Evolutionary conservation across 1,284 basidiomycete species (phyloP), one percentile per base, ranked within the genome.

Genomic region (Wolfiporia cocos): DNA sequence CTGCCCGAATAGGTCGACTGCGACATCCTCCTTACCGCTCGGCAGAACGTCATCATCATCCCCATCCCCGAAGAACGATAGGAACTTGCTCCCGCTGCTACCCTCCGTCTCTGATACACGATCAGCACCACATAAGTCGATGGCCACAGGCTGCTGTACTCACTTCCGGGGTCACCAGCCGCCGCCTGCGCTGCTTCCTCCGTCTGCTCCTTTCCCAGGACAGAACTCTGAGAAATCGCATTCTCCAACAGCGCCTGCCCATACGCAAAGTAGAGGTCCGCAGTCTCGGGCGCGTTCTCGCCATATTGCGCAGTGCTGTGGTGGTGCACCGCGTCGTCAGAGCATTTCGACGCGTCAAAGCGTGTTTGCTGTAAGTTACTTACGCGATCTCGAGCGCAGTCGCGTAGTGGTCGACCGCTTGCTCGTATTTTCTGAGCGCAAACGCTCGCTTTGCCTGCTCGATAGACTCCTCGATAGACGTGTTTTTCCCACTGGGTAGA

Each of bases 171-270:
- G 68, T 70, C 66, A 57, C 67, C 69, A 39, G 64, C 64, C 19
- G 67, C 71, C 22, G 74, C 75, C 11, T 71, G 74, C n/a, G 64
- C 54, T 0, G 66, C 67, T 10, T 76, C 70, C 37, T 80, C 78
- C 7, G 74, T 67, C 48, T 83, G 76, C 37, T 91, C 86, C 59
- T 90, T 91, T 4, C 89, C 91, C 46, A 94, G 65, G n/a, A 93
- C 91, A 1, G 80, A 76, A 43, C 69, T 82, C 58, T 90, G 86
- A 4, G 76, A 62, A 47, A 93, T 86, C 1, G 90, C 92, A 52
- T 93, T 89, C 68, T 94, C 91, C 46, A 92, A 71, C 32, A 94
- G 65, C 5, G 92, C 87, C 60, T 84, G 88, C 7, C 92, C 92
- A 55, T 95, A 95, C 12, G 75, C 69, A 48, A 92, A 84, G 49